Base-by-base conservation (phyloP, 371 early-diverging fungal genomes). In the Basidiobolus meristosporus region DNA sequence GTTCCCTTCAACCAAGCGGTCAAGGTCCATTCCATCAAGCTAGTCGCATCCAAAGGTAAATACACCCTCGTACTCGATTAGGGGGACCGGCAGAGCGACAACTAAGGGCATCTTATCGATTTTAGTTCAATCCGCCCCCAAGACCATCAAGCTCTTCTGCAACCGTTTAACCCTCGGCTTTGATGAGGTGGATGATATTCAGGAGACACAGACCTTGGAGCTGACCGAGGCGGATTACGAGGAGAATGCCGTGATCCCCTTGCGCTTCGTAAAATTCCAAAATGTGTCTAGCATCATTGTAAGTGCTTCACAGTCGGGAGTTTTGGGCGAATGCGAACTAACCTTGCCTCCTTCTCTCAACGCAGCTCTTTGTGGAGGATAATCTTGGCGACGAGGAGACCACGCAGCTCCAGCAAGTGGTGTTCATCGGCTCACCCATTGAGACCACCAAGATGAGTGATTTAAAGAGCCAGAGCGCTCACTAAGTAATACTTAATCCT, bases 201-300 rank as follows among this genome's bases (percentile, higher is more conserved):
- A 66, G 37, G 74, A 73, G 38, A 83, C 85, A 2, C 90, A 93
- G 49, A 59, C 52, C 3, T 50, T 90, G 26, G 72, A 68, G 31
- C 48, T 91, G 44, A 59, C 63, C 6, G 66, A 69, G 40, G 62
- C 62, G 20, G 70, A 77, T 38, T 87, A 79, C 48, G 68, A 66
- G 43, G 66, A 62, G 23, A 64, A 75, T 30, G 63, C 60, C 5
- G 51, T 74, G n/a, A 65, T 69, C 9, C 65, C 70, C 10, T 67
- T 91, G 54, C 75, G 82, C 41, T 93, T 82, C 59, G 95, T 93
- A 44, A 82, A 84, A 49, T 93, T 87, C 64, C 95, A 93, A 60
- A 77, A 68, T 44, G 73, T 93, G 22, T 73, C 54, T 39, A 70
- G 59, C 36, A 41, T 84, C 38, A 62, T 69, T 49, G 68, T 72